These are phyloP conservation scores for Epichloe gansuensis DNA, from an alignment of 2,329 filamentous ascomycete species.

Conservation along the genomic window DNA sequence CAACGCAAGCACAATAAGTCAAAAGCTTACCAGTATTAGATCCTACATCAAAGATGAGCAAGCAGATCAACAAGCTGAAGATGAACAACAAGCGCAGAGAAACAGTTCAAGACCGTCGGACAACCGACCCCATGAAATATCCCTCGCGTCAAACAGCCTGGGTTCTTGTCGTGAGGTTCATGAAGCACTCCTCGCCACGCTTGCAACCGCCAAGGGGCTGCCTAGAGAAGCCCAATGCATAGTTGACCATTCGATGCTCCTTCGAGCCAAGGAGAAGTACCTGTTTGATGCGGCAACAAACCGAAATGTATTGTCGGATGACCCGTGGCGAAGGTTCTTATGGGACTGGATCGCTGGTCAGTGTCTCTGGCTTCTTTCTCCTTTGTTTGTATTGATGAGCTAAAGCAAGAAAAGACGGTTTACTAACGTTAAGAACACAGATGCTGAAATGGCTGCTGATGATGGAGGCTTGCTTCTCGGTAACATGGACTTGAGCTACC, in stretches of 20 bases:
- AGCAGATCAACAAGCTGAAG: constrained; percentile 10
- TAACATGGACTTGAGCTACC: constrained; percentile 58
- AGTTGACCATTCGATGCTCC: constrained; percentile 44
- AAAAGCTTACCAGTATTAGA: constrained; percentile 36
- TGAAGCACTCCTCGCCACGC: constrained; percentile 37
- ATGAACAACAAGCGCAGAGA: constrained; percentile 14
- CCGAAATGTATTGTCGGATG: constrained; percentile 52
- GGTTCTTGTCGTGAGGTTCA: constrained; percentile 44
- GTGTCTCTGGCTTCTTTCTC: constrained; percentile 12
- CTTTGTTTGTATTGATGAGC: background rate
- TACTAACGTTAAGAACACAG: constrained; percentile 19
- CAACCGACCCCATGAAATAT: constrained; percentile 23
- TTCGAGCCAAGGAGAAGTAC: constrained; percentile 48
- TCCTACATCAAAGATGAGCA: constrained; percentile 21
- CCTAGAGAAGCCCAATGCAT: constrained; percentile 38
- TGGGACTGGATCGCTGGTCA: constrained; percentile 63
- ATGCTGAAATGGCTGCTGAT: constrained; percentile 49
- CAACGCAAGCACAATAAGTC: constrained; percentile 29
- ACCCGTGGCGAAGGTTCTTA: constrained; percentile 63
- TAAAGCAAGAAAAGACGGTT: background rate
- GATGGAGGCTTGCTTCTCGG: constrained; percentile 58
- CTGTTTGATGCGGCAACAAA: constrained; percentile 54
- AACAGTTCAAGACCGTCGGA: constrained; percentile 16
- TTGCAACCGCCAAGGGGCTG: constrained; percentile 31
- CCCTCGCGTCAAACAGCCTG: constrained; percentile 24